phyloP scores from a whole-genome alignment of 306 rosid genomes.

The Begonia fuchsioides region DNA sequence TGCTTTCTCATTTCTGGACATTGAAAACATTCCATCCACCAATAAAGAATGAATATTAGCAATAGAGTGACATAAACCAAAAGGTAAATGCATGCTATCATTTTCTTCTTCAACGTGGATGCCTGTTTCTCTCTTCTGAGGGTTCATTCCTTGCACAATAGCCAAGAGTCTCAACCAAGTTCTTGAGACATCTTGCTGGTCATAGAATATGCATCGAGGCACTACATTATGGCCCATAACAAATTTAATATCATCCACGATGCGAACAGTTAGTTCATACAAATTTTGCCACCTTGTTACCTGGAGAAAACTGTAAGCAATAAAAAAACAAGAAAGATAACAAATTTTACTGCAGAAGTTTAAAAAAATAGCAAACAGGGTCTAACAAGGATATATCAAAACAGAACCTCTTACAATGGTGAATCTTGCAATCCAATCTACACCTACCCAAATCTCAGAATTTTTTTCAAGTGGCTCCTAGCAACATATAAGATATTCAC shows the following conservation, averaged over 20 bases:
- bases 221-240: conserved; percentile 81
- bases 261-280: conserved; percentile 62
- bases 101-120: conserved; percentile 80
- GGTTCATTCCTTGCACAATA: conserved; percentile 87
- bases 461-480: too few species aligned
- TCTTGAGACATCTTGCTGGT: conserved; percentile 61
- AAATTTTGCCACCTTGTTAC: conserved; percentile 47
- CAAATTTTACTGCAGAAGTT: too few species aligned
- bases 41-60: conserved; percentile 66
- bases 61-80: conserved; percentile 53
- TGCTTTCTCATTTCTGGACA: conserved; percentile 32
- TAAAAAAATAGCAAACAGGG: too few species aligned
- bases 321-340: not conserved
- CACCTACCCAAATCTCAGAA: too few species aligned
- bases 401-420: too few species aligned
- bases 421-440: too few species aligned
- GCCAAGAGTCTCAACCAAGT: conserved; percentile 79
- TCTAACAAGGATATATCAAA: too few species aligned
- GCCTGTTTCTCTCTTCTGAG: conserved; percentile 83
- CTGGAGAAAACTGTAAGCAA: conserved; percentile 17
- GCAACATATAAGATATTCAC: too few species aligned
- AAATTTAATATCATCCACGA: conserved; percentile 88
- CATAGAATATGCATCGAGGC: conserved; percentile 52
- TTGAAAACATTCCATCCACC: conserved; percentile 80
- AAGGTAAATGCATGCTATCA: conserved; percentile 55